Base-by-base conservation (phyloP, 2,329 filamentous ascomycete species). In the Fusarium zealandicum region DNA sequence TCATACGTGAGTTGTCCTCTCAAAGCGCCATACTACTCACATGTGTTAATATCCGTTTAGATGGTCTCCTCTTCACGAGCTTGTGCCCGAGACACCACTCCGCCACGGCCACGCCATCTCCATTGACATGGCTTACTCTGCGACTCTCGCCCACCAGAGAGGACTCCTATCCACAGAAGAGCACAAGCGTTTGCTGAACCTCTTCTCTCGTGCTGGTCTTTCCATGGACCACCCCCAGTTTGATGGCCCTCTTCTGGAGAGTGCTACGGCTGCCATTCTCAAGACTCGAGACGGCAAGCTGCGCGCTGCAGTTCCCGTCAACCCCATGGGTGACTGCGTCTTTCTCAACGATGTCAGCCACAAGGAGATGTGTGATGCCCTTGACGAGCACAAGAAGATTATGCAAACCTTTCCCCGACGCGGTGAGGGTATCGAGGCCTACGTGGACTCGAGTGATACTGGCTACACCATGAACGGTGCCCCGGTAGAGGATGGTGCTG, bases 71-170 rank as follows among this genome's bases (percentile, higher is more conserved):
- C 78, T 90, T 6, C 86, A 90, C 67, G 88, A 90, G 72, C 80
- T 91, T 9, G 79, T 88, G 0, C 87, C 88, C 1, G 81, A 87
- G 43, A 84, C 85, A 0, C 87, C 87, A 1, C 80, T 90, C 36
- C 84, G 87, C 35, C 88, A 90, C 69, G 88, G 88, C 4, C 88
- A 90, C 67, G 88, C 88, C 61, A 90, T 90, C 63, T 88, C 85
- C 3, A 88, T 90, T 57, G 88, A 90, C 69, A 90, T 90, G 88
- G 88, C 87, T 0, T 90, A 87, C 73, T 88, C 86, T 0, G 87
- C 87, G 0, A 90, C 88, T 0, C 78, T 90, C 4, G 85, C 87
- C 14, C 82, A 86, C 67, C 72, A 78, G 54, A 82, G 85, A n/a
- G 84, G 85, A 4, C 75, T 89, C 0, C 77, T 90, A 9, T 80